phyloP scores from a whole-genome alignment of 805 yeast species.

The Tetrapisispora pingtungensis region DNA sequence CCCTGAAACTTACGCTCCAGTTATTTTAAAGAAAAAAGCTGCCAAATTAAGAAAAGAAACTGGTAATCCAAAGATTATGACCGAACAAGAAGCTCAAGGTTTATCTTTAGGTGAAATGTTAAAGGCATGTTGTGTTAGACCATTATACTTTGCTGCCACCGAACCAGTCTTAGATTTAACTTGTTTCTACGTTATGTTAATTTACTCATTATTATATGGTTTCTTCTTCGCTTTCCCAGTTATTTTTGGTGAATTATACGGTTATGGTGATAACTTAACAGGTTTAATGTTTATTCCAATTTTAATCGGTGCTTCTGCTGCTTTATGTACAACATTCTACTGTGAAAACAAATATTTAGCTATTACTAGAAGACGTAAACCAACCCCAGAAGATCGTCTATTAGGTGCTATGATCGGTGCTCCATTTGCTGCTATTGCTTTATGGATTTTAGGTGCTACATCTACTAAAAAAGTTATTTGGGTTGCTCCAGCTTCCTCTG shows the following conservation, averaged over 20 bases:
- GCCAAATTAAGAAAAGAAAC: conserved; percentile 60
- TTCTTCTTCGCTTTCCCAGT: conserved; percentile 95
- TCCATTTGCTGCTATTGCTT: conserved; percentile 71
- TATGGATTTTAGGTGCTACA: conserved; percentile 75
- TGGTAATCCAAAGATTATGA: conserved; percentile 76
- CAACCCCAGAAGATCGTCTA: conserved; percentile 72
- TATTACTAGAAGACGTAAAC: conserved; percentile 42
- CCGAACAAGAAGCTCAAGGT: conserved; percentile 84
- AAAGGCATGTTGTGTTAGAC: conserved; percentile 65
- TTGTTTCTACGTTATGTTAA: conserved; percentile 78
- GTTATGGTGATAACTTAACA: conserved; percentile 62
- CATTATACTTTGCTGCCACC: conserved; percentile 62
- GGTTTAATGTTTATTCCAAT: conserved; percentile 89
- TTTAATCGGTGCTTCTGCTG: conserved; percentile 72
- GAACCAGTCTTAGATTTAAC: conserved; percentile 81
- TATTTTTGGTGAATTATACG: conserved; percentile 68
- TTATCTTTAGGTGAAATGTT: conserved; percentile 58
- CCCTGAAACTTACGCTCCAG: conserved; percentile 92
- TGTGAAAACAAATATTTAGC: conserved; percentile 54
- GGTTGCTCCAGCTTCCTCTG: conserved; percentile 74
- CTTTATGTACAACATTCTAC: conserved; percentile 63
- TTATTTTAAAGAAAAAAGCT: conserved; percentile 60
- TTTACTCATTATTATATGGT: conserved; percentile 83
- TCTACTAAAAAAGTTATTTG: conserved; percentile 59
- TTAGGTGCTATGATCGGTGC: conserved; percentile 76